Base-by-base conservation (phyloP, 352 stramenopile species). In the Phytophthora brassicae region DNA sequence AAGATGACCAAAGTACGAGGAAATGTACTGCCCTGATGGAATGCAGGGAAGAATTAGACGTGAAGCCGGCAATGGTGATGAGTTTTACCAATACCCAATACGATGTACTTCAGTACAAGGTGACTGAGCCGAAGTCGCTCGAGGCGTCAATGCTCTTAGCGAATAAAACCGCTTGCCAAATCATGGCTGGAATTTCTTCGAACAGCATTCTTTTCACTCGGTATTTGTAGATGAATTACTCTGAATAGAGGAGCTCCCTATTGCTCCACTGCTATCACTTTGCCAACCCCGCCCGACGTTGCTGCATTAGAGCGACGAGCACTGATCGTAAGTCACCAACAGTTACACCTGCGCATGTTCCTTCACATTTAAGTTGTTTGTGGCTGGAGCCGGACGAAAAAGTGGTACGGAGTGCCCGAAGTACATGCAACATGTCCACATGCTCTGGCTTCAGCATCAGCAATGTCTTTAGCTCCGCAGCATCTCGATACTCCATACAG, bases 371-470 rank as follows among this genome's bases (percentile, higher is more conserved):
- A 3, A 60, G 31, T 41, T 60, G 41, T 11, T 47, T 43, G 14
- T 51, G 26, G 13, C 50, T 53, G n/a, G 24, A 54, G 35, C 14
- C 45, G 26, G 46, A 45, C 43, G 60, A 70, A 57, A 80, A 49
- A 3, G 41, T 48, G 4, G 54, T 65, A 26, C 71, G 68, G 20
- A 94, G 66, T 6, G 79, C 72, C 11, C 71, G 68, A 20, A 92
- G 61, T 13, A 92, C 77, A 38, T 87, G 67, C 47, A 93, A 56
- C 47, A 74, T 70, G 36, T 77, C 72, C 33, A 94, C 74, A 50
- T 88, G 72, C 3, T 36, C 26, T 17, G 84, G 84, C 41, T 89
- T 89, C 12, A 74, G 60, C 57, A 60, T 56, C 1, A 94, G 52
- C 33, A 94, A 50, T 12, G 50, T 20, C 46, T 81, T 71, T 17